These are phyloP conservation scores for Fusarium guadeloupense DNA, from an alignment of 2,329 filamentous ascomycete species.

Conservation along the genomic window DNA sequence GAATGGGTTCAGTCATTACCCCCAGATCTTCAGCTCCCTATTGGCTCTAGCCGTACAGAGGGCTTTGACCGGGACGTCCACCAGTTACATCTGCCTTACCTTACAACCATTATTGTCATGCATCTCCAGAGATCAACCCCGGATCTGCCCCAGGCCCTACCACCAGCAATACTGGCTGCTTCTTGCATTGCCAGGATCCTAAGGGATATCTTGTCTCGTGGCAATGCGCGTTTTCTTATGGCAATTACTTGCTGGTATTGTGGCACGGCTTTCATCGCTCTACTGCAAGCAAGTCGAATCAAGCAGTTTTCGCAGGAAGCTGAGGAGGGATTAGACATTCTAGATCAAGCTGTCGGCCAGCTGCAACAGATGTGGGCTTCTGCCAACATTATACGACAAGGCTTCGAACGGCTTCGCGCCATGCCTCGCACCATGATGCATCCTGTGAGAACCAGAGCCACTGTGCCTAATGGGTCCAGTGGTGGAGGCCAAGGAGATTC, in stretches of 20 bases:
- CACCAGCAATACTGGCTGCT: slow-evolving; percentile 29
- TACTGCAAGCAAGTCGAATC: slow-evolving; percentile 49
- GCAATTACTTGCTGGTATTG: slow-evolving; percentile 56
- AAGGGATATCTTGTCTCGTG: slow-evolving; percentile 50
- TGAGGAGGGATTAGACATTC: slow-evolving; percentile 28
- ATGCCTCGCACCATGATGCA: slow-evolving; percentile 22
- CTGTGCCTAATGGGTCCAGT: neutral
- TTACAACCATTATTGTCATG: slow-evolving; percentile 53
- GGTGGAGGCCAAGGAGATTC: neutral
- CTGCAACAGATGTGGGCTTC: slow-evolving; percentile 40
- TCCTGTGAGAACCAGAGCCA: neutral
- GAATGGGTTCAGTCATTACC: slow-evolving; percentile 29
- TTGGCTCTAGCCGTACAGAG: slow-evolving; percentile 30
- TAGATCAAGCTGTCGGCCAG: slow-evolving; percentile 30
- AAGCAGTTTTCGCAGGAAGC: slow-evolving; percentile 32
- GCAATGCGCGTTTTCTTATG: slow-evolving; percentile 52
- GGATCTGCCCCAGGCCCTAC: slow-evolving; percentile 45
- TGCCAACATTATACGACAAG: slow-evolving; percentile 33
- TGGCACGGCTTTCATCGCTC: slow-evolving; percentile 53
- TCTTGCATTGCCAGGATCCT: slow-evolving; percentile 40
- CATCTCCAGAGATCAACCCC: slow-evolving; percentile 49
- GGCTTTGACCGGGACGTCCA: slow-evolving; percentile 53
- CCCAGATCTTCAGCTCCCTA: slow-evolving; percentile 26
- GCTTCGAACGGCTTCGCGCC: slow-evolving; percentile 30
- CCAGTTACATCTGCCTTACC: slow-evolving; percentile 54